A percentile compares a stretch with the other conserved stretches of the same genome.
These are phyloP conservation scores for Quercus suber DNA, from an alignment of 306 rosid species.

Conservation along the genomic window DNA sequence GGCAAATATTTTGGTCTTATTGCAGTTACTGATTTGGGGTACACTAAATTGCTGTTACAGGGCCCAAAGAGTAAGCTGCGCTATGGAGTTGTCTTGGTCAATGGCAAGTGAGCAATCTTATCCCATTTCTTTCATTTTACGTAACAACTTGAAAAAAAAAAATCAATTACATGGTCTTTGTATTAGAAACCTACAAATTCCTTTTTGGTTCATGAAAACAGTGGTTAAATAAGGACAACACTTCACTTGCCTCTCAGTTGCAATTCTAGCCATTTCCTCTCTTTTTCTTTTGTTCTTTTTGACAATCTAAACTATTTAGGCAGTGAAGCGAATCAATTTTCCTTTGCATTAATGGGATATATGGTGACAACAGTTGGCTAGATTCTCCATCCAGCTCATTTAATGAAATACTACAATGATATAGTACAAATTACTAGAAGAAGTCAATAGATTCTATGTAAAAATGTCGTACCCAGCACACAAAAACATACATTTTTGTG, in stretches of 20 bases:
- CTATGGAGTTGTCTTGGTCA: slow-evolving; percentile 81
- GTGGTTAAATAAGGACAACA: background rate
- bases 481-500: too few species aligned
- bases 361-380: background rate
- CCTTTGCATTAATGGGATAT: background rate
- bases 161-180: background rate
- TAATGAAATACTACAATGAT: background rate
- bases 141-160: background rate
- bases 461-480: too few species aligned
- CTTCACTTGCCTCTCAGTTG: background rate
- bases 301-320: background rate
- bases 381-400: background rate
- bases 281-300: background rate
- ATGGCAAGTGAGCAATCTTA: slow-evolving; percentile 65
- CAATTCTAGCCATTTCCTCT: background rate
- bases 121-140: slow-evolving; percentile 6
- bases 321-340: background rate
- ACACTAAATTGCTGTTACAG: slow-evolving; percentile 33
- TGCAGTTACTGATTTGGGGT: slow-evolving; percentile 14
- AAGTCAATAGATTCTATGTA: too few species aligned
- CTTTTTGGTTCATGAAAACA: background rate
- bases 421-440: background rate
- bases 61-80: slow-evolving; percentile 67
- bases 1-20: too few species aligned
- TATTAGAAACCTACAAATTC: background rate